These are phyloP conservation scores for Atkinsonella texensis DNA, from an alignment of 2,329 filamentous ascomycete species.

Conservation along the genomic window DNA sequence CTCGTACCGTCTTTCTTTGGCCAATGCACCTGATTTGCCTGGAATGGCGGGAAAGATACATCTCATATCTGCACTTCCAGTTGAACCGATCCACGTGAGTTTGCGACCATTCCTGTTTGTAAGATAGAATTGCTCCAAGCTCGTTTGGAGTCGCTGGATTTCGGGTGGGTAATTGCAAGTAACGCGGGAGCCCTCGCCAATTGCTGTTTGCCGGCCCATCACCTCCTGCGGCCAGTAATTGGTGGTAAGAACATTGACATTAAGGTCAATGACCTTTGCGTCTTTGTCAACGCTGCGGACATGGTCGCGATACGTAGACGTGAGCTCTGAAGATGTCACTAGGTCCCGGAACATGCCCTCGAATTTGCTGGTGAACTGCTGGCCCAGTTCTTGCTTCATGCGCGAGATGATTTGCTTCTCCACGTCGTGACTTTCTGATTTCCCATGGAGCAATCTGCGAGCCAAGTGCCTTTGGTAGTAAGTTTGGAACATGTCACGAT, in stretches of 20 bases:
- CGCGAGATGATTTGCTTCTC: slow-evolving; percentile 93
- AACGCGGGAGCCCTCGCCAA: slow-evolving; percentile 30
- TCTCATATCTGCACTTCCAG: slow-evolving; percentile 74
- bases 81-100: slow-evolving; percentile 65
- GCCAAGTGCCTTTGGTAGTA: slow-evolving; percentile 98
- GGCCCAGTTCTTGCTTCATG: slow-evolving; percentile 95
- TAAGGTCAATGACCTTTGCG: slow-evolving; percentile 54
- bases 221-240: slow-evolving; percentile 93
- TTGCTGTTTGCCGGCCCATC: slow-evolving; percentile 51
- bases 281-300: slow-evolving; percentile 39
- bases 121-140: slow-evolving; percentile 82
- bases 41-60: slow-evolving; percentile 63
- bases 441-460: slow-evolving; percentile 73
- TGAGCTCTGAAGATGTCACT: slow-evolving; percentile 74
- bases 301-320: slow-evolving; percentile 61
- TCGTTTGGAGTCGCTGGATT: slow-evolving; percentile 64
- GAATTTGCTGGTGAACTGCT: slow-evolving; percentile 83
- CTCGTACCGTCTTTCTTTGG: slow-evolving; percentile 66
- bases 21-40: slow-evolving; percentile 51
- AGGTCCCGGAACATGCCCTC: slow-evolving; percentile 99
- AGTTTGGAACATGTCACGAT: slow-evolving; percentile 89
- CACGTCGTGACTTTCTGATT: slow-evolving; percentile 80
- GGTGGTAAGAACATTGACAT: slow-evolving; percentile 75
- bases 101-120: slow-evolving; percentile 78
- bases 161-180: slow-evolving; percentile 62